Evolutionary conservation across 345 rosid genomes (phyloP), one percentile per base, ranked within the genome.

Genomic region (Lepidium africanum): DNA sequence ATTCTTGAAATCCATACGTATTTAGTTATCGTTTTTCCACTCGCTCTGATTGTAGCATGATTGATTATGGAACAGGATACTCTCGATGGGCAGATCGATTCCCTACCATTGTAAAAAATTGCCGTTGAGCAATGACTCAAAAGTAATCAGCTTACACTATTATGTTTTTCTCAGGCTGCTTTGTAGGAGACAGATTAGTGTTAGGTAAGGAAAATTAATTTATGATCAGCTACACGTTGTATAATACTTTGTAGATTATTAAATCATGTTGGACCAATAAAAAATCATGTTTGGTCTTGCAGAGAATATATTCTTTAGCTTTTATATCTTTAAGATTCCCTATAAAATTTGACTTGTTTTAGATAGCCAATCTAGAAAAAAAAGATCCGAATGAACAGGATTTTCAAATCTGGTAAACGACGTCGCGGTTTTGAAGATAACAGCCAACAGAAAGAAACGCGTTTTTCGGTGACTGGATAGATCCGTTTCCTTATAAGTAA

Each of bases 61-160:
- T 40, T 63, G 54, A 8, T 59, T 33, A 9, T 70, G 35, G 7
- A 71, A 69, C 84, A 86, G 93, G 90, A 60, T 81, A 82, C 57
- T 77, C 82, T 23, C 76, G 85, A 27, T 87, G 93, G 96, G 81
- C 78, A 6, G 41, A 73, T 64, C 77, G 84, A 63, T 91, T 86
- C 64, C 97, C 97, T 3, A 61, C 60, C 59, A 23, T 74, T 0
- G 14, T 9, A 56, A 73, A 74, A 30, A 51, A 67, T 0, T 37
- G 21, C 51, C 37, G 14, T n/a, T 51, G 73, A 60, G 16, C 47
- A 59, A 50, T 59, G 35, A 59, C 23, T 16, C 56, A 32, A 41
- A 6, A 23, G n/a, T 10, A 7, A 53, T 32, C 39, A 53, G 39
- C 38, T 23, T 38, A 58, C 37, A 36, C 23, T 36, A 1, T 14